These are phyloP conservation scores for Domatiomyces globalis DNA, from an alignment of 2,329 filamentous ascomycete species.

Conservation along the genomic window DNA sequence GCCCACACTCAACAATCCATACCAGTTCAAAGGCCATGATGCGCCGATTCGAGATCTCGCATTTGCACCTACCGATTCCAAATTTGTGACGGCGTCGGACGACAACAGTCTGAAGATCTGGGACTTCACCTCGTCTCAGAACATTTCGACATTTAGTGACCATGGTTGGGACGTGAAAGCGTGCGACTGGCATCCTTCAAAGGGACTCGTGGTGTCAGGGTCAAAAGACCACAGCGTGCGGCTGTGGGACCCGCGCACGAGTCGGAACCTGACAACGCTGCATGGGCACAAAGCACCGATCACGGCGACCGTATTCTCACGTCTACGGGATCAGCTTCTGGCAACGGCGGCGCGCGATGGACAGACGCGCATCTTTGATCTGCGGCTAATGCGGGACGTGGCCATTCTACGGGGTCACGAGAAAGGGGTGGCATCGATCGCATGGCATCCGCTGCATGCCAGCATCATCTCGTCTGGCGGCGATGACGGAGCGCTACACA, in stretches of 20 bases:
- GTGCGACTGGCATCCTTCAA: conserved; percentile 94
- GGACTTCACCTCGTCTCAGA: conserved; percentile 75
- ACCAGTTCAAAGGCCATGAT: conserved; percentile 79
- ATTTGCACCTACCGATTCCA: conserved; percentile 85
- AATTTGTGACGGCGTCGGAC: conserved; percentile 92
- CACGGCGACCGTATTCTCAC: conserved; percentile 82
- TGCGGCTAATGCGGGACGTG: conserved; percentile 97
- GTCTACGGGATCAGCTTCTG: conserved; percentile 66
- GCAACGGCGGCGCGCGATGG: conserved; percentile 89
- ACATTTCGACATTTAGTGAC: conserved; percentile 74
- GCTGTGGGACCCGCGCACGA: conserved; percentile 91
- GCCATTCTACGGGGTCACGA: conserved; percentile 86
- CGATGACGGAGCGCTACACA: conserved; percentile 74
- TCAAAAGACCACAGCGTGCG: conserved; percentile 97
- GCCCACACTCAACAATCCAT: conserved; percentile 97
- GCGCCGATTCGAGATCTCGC: conserved; percentile 84
- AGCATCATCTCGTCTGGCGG: conserved; percentile 82
- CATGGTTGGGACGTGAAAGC: conserved; percentile 97
- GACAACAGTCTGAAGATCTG: conserved; percentile 90
- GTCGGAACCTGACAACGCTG: conserved; percentile 78
- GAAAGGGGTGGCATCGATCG: conserved; percentile 82
- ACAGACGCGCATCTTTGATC: conserved; percentile 81
- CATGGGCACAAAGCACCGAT: conserved; percentile 97
- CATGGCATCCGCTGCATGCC: conserved; percentile 87
- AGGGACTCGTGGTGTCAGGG: conserved; percentile 84